These are phyloP conservation scores for Zymoseptoria brevis DNA, from an alignment of 2,329 filamentous ascomycete species.

Conservation along the genomic window DNA sequence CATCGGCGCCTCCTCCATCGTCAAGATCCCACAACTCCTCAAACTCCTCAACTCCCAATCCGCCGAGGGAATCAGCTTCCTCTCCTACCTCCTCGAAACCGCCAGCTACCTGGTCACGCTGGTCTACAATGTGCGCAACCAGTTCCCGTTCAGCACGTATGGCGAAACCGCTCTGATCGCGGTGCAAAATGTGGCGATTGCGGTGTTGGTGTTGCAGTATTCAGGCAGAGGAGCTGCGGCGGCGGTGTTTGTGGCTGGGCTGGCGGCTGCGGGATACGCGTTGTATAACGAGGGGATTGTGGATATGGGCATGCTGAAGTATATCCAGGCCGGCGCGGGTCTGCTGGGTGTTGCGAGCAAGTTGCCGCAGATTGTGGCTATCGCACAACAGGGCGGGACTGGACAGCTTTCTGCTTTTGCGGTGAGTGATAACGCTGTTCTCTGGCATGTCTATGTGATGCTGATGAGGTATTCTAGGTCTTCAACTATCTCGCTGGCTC, in stretches of 20 bases:
- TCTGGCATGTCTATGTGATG: not conserved
- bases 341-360: slow-evolving; percentile 81
- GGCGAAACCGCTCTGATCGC: slow-evolving; percentile 91
- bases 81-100: slow-evolving; percentile 89
- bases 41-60: slow-evolving; percentile 80
- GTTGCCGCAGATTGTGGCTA: slow-evolving; percentile 82
- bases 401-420: slow-evolving; percentile 95
- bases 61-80: slow-evolving; percentile 75
- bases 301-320: slow-evolving; percentile 58
- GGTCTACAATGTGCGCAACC: slow-evolving; percentile 84
- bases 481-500: slow-evolving; percentile 97
- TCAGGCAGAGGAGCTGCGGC: slow-evolving; percentile 60
- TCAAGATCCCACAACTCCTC: slow-evolving; percentile 94
- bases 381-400: slow-evolving; percentile 77
- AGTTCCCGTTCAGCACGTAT: slow-evolving; percentile 92
- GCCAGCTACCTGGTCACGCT: slow-evolving; percentile 78
- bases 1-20: slow-evolving; percentile 78
- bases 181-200: slow-evolving; percentile 85
- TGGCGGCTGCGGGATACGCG: slow-evolving; percentile 61
- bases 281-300: slow-evolving; percentile 62
- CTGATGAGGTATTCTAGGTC: slow-evolving; percentile 50
- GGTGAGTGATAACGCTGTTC: slow-evolving; percentile 47
- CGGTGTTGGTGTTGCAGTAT: slow-evolving; percentile 77
- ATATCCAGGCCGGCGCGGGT: slow-evolving; percentile 78
- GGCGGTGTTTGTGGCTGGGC: slow-evolving; percentile 66